These are phyloP conservation scores for Mortierella sp. DNA, from an alignment of 371 early-diverging fungal species.

Conservation along the genomic window DNA sequence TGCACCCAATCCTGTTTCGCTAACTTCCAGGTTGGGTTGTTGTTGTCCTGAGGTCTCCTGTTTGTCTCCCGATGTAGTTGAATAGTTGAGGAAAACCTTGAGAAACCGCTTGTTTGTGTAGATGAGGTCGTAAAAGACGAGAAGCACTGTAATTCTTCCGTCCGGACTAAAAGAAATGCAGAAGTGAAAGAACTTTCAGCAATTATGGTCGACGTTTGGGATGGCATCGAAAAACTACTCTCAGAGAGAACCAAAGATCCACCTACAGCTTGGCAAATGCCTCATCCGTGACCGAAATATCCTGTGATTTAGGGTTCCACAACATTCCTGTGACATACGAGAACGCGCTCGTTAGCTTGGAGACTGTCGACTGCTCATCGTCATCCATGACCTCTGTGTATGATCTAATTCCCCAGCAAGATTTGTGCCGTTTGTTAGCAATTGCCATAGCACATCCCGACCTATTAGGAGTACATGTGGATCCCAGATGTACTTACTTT, in stretches of 20 bases:
- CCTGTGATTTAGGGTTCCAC: conserved; percentile 49
- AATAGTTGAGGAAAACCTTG: conserved; percentile 29
- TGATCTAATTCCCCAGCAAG: conserved; percentile 31
- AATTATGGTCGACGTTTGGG: neutral
- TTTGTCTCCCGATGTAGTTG: conserved; percentile 18
- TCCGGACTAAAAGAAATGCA: conserved; percentile 58
- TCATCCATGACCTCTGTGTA: conserved; percentile 67
- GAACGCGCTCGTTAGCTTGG: conserved; percentile 60
- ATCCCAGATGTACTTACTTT: conserved; percentile 43
- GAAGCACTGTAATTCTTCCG: conserved; percentile 61
- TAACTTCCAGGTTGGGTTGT: conserved; percentile 20
- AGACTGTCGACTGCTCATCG: conserved; percentile 58
- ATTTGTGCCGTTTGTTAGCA: neutral
- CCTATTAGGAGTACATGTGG: neutral
- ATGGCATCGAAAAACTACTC: neutral
- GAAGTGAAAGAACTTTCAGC: neutral
- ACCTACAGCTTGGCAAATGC: conserved; percentile 61
- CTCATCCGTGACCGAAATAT: conserved; percentile 55
- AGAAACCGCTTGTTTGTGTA: conserved; percentile 58
- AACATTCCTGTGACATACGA: conserved; percentile 68
- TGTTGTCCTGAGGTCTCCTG: conserved; percentile 21
- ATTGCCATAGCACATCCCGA: neutral
- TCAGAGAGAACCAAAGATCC: neutral
- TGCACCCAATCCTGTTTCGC: conserved; percentile 48
- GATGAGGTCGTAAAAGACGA: conserved; percentile 65